Percentiles rank a stretch among this genome's conserved stretches.
phyloP scores from a whole-genome alignment of 306 rosid genomes.

The Dalbergia cultrata region DNA sequence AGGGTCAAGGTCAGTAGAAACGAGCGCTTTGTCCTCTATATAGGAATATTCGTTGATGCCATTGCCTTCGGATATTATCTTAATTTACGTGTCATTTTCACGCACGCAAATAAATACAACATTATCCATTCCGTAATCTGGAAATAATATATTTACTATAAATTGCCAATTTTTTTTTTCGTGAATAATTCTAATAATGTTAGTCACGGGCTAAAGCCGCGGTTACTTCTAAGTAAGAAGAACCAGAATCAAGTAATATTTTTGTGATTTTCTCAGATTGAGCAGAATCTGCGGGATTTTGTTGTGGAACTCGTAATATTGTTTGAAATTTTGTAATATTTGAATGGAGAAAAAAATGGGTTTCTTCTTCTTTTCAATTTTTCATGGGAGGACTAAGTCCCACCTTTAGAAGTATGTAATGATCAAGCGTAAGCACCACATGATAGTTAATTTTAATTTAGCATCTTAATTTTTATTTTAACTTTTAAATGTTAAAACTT shows the following conservation, averaged over 20 bases:
- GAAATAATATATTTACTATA: background rate
- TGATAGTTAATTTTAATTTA: background rate
- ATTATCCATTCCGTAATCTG: background rate
- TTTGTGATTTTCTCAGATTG: background rate
- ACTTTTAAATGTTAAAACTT: no score
- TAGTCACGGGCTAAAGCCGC: background rate
- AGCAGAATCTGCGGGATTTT: slow-evolving; percentile 4
- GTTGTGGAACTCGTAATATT: background rate
- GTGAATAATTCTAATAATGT: background rate
- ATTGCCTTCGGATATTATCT: background rate
- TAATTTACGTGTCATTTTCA: background rate
- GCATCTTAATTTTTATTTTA: no score
- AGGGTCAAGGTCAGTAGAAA: background rate
- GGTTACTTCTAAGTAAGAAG: background rate
- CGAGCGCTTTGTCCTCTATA: background rate
- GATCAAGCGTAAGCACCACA: background rate
- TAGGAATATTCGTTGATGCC: slow-evolving; percentile 32
- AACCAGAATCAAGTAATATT: background rate
- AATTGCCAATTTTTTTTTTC: background rate
- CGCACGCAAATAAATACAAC: background rate
- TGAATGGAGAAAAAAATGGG: background rate
- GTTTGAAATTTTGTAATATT: background rate
- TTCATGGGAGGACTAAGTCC: background rate
- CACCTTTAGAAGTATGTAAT: no score
- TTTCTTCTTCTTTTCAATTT: background rate